A percentile compares a stretch with the other conserved stretches of the same genome.
phyloP scores from a whole-genome alignment of 2,329 filamentous ascomycete genomes.

The Thelonectria blattea region DNA sequence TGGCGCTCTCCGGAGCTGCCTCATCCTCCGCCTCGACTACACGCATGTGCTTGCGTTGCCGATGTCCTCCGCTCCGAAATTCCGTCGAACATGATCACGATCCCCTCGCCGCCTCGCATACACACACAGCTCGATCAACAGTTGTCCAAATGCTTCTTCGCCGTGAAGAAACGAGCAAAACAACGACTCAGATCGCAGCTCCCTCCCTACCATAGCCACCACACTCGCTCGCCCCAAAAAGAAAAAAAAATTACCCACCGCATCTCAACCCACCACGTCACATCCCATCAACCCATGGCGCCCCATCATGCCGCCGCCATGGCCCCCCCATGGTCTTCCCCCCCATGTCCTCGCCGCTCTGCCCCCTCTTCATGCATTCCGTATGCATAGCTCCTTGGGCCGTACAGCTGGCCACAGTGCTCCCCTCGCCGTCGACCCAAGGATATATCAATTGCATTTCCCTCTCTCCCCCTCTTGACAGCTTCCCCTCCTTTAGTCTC shows the following conservation, averaged over 20 bases:
- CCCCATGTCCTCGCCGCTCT: slow-evolving; percentile 30
- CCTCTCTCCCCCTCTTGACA: slow-evolving; percentile 18
- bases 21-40: not conserved
- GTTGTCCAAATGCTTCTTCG: slow-evolving; percentile 1
- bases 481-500: slow-evolving; percentile 20
- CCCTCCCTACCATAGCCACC: slow-evolving; percentile 30
- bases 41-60: not conserved
- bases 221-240: slow-evolving; percentile 10
- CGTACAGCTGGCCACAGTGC: slow-evolving; percentile 15
- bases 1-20: slow-evolving; percentile 2
- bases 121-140: not conserved
- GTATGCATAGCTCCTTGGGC: slow-evolving; percentile 14
- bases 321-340: slow-evolving; percentile 11
- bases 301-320: slow-evolving; percentile 27
- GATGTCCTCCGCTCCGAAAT: not conserved
- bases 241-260: slow-evolving; percentile 33
- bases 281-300: slow-evolving; percentile 38
- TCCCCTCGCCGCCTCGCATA: not conserved
- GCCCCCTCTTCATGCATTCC: slow-evolving; percentile 33
- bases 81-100: not conserved
- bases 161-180: not conserved
- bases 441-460: slow-evolving; percentile 30
- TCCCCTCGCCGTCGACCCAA: slow-evolving; percentile 12
- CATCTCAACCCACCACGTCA: slow-evolving; percentile 39
- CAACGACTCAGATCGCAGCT: slow-evolving; percentile 7